Conservation (phyloP, 345 rosid species). For the Salix caprea region DNA sequence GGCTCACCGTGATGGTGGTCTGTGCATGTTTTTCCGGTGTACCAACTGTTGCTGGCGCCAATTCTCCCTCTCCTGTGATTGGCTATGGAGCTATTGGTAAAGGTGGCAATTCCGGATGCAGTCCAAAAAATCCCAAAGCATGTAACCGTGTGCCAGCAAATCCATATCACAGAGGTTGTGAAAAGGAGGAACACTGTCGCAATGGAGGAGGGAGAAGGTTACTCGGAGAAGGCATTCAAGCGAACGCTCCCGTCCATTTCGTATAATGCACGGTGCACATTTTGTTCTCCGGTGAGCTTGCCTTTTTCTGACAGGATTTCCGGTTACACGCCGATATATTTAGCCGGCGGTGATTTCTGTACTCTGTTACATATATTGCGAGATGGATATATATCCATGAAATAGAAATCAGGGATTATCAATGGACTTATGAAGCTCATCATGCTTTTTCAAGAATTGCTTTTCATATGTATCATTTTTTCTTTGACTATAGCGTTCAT, state of each 20-base stretch:
- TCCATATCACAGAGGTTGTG: neutral
- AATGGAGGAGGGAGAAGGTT: neutral
- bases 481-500: too few species aligned
- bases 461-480: too few species aligned
- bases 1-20: neutral
- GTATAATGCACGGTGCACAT: too few species aligned
- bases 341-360: too few species aligned
- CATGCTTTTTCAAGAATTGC: neutral
- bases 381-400: too few species aligned
- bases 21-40: neutral
- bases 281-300: too few species aligned
- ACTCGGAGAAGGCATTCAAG: neutral
- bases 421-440: neutral
- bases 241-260: neutral
- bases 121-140: neutral
- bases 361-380: too few species aligned
- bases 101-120: neutral
- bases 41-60: too few species aligned
- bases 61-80: neutral
- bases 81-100: neutral
- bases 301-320: too few species aligned
- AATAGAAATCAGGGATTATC: neutral
- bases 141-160: neutral
- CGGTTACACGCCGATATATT: too few species aligned
- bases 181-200: neutral